Percentiles rank a stretch among this genome's conserved stretches.
phyloP scores from a whole-genome alignment of 306 rosid genomes.

The Phaseolus lunatus region DNA sequence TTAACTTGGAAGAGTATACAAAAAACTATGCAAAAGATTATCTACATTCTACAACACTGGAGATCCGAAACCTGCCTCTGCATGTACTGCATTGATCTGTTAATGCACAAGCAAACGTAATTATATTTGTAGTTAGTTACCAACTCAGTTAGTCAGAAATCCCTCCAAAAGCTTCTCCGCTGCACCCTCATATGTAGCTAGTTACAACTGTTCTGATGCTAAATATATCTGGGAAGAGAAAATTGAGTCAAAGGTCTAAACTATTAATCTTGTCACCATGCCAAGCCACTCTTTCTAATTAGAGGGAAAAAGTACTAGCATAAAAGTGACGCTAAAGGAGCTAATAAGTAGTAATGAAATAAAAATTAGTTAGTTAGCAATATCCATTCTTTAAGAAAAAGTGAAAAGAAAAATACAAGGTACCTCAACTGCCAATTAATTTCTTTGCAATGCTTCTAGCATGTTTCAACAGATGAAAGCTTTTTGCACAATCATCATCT shows the following conservation, averaged over 20 bases:
- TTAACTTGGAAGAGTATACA: slow-evolving; percentile 2
- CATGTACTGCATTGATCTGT: slow-evolving; percentile 46
- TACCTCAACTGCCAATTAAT: slow-evolving; percentile 53
- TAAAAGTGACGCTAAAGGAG: not conserved
- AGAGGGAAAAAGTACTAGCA: not conserved
- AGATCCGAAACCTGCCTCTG: slow-evolving; percentile 38
- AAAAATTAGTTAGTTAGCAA: not conserved
- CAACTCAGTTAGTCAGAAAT: slow-evolving; percentile 4
- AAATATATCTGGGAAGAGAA: slow-evolving; percentile 7
- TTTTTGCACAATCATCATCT: slow-evolving; percentile 51
- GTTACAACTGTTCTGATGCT: not conserved
- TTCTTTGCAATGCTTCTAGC: slow-evolving; percentile 72
- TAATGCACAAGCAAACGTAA: slow-evolving; percentile 32
- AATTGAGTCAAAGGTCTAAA: slow-evolving; percentile 27
- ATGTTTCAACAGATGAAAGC: slow-evolving; percentile 55
- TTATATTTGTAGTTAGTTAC: slow-evolving; percentile 17
- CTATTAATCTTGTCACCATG: not conserved
- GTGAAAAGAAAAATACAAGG: not conserved
- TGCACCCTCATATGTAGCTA: not conserved
- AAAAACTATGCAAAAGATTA: slow-evolving; percentile 27
- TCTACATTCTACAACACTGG: slow-evolving; percentile 31
- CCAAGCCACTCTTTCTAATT: not conserved
- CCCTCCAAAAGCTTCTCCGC: slow-evolving; percentile 9
- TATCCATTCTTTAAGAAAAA: not conserved
- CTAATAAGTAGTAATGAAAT: slow-evolving; percentile 23